Conservation (phyloP, 345 rosid genomes). For the Moringa oleifera region DNA sequence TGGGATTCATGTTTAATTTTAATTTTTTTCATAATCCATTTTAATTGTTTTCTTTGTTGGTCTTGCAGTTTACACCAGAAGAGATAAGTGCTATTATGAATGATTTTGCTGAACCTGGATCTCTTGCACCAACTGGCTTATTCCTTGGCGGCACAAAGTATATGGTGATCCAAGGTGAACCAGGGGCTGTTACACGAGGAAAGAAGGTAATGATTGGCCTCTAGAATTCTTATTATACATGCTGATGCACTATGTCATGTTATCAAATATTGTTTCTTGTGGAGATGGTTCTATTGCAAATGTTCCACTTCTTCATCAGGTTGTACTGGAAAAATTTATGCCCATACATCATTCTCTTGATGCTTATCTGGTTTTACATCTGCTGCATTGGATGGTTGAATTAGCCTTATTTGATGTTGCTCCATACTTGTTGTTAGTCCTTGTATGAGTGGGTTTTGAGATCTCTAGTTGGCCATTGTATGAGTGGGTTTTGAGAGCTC, state of each 20-base stretch:
- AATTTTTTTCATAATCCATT: not conserved
- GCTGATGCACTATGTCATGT: no score
- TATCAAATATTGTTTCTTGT: no score
- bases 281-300: no score
- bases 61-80: slow-evolving; percentile 47
- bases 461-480: no score
- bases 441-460: no score
- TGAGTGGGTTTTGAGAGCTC: no score
- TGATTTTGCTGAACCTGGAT: slow-evolving; percentile 78
- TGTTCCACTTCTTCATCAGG: no score
- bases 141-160: slow-evolving; percentile 59
- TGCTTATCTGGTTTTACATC: no score
- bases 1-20: no score
- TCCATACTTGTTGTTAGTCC: not conserved
- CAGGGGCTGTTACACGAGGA: slow-evolving; percentile 78
- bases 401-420: not conserved
- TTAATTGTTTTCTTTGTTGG: slow-evolving; percentile 1
- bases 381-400: not conserved
- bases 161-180: slow-evolving; percentile 85
- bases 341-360: no score
- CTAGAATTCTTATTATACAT: no score
- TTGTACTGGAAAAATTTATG: no score
- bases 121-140: slow-evolving; percentile 74
- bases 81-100: slow-evolving; percentile 51
- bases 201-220: slow-evolving; percentile 57